phyloP scores from a whole-genome alignment of 257 asterid genomes.

The Fraxinus quadrangulata region DNA sequence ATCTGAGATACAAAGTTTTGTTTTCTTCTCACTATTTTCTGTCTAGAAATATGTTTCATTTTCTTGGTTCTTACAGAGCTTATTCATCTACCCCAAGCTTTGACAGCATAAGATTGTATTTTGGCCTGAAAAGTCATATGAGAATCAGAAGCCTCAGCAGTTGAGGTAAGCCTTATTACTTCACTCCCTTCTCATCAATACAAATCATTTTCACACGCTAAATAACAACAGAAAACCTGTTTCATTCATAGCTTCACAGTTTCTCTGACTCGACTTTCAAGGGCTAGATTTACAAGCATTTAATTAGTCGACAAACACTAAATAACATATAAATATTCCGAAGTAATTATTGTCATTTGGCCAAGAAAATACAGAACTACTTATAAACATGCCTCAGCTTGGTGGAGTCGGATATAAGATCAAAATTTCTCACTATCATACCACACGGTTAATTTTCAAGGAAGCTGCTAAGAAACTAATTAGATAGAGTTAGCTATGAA shows the following conservation, averaged over 20 bases:
- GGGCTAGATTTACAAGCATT: not conserved
- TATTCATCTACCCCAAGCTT: no score
- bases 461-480: no score
- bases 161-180: no score
- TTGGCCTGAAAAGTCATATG: no score
- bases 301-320: not conserved
- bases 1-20: no score
- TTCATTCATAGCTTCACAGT: not conserved
- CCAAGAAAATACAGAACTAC: not conserved
- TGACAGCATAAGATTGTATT: no score
- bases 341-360: not conserved
- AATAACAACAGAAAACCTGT: not conserved
- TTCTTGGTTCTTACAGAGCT: no score
- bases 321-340: no score
- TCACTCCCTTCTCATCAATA: not conserved
- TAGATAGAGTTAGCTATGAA: not conserved
- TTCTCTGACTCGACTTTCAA: no score
- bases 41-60: no score
- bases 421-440: not conserved
- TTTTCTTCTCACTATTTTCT: no score
- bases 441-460: not conserved
- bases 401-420: not conserved
- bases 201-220: no score
- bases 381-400: not conserved
- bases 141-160: not conserved